Base-by-base conservation (phyloP, 2,329 filamentous ascomycete genomes). In the Sporothrix globosa region DNA sequence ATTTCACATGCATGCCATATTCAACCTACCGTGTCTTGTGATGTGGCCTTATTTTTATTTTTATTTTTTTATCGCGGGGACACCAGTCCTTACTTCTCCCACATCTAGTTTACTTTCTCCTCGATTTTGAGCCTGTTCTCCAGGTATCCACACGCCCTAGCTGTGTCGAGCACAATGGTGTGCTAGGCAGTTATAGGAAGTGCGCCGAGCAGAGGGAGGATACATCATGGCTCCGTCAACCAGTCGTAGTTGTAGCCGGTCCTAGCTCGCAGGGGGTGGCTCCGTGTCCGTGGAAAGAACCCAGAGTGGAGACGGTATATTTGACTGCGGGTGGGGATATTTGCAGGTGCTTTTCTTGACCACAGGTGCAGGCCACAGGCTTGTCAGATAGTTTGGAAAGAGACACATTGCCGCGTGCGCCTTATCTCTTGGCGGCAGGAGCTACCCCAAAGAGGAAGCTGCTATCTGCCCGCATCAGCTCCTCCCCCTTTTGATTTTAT, bases 401-500 rank as follows among this genome's bases (percentile, higher is more conserved):
- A 19, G 27, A 50, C 44, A 48, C 63, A 67, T 44, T 53, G 65
- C 63, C 4, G 19, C 48, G 41, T 67, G 65, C 50, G 14, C 66
- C 52, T 56, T 54, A 68, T 56, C 50, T 68, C 48, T 66, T 7
- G 17, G 27, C 46, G 24, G 17, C 46, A 21, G 24, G 30, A 68
- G 66, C 52, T 56, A 56, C 14, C 52, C 52, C 34, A 58, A 68
- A 58, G 66, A 58, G 52, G 52, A 68, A 68, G 66, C 52, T 68
- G 66, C 65, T 67, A n/a, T 53, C 27, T 41, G 30, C 48, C 48
- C 19, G 11, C 24, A n/a, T 3, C 48, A 39, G 48, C n/a, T 52
- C 50, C 50, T 67, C 56, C 58, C 58, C 39, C 11, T 46, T 63
- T 63, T 1, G 2, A 5, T 46, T 27, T 39, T 9, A 63, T 46